phyloP scores from a whole-genome alignment of 495 filamentous ascomycete genomes.

The Aspergillus mulundensis region DNA sequence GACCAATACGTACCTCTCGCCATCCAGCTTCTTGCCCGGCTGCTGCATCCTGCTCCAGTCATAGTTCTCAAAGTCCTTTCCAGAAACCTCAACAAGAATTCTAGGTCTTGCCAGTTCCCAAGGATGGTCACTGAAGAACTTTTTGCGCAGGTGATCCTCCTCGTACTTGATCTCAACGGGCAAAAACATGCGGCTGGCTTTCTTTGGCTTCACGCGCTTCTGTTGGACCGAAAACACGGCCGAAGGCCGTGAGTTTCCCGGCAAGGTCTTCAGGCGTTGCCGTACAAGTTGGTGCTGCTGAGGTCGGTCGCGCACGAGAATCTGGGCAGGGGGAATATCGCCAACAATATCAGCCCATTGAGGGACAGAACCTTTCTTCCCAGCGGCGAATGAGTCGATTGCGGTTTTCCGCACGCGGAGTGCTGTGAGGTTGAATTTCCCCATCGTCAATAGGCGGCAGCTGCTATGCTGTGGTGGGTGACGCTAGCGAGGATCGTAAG shows the following conservation, averaged over 20 bases:
- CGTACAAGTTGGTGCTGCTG: slow-evolving; percentile 58
- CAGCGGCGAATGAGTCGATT: slow-evolving; percentile 50
- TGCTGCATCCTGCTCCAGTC: slow-evolving; percentile 84
- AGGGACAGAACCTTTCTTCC: slow-evolving; percentile 50
- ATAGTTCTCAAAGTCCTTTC: slow-evolving; percentile 66
- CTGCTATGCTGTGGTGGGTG: background rate
- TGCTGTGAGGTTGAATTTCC: slow-evolving; percentile 68
- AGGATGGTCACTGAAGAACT: slow-evolving; percentile 90
- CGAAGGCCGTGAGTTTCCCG: slow-evolving; percentile 30
- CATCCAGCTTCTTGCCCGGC: slow-evolving; percentile 72
- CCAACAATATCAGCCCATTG: slow-evolving; percentile 73
- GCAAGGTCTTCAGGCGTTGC: slow-evolving; percentile 42
- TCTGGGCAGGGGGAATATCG: slow-evolving; percentile 74
- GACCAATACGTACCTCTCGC: slow-evolving; percentile 64
- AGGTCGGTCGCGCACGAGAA: slow-evolving; percentile 64
- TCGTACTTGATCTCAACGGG: slow-evolving; percentile 76
- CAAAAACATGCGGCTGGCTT: slow-evolving; percentile 71
- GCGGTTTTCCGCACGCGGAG: slow-evolving; percentile 68
- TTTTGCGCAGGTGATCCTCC: slow-evolving; percentile 73
- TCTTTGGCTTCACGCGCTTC: slow-evolving; percentile 47
- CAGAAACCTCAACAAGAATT: slow-evolving; percentile 79
- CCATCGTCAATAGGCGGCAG: slow-evolving; percentile 44
- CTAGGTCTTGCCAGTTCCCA: slow-evolving; percentile 93
- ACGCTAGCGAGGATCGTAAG: background rate
- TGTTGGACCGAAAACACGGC: slow-evolving; percentile 38